Percentiles rank a stretch among this genome's conserved stretches.
Conservation (phyloP, 345 rosid genomes). For the Gossypioides kirkii region DNA sequence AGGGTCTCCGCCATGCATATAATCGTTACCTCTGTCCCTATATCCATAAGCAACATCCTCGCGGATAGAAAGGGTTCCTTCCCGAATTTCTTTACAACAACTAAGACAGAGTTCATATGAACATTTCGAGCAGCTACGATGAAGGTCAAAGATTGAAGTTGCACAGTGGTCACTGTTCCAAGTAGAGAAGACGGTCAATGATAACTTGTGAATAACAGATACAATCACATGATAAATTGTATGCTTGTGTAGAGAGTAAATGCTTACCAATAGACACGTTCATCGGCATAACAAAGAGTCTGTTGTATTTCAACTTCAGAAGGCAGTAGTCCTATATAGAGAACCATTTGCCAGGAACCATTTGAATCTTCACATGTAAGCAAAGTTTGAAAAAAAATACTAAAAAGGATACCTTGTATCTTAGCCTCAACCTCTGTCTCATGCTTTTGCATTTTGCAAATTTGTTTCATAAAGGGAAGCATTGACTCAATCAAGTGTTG, state of each 20-base stretch:
- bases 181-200: conserved; percentile 2
- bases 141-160: conserved; percentile 79
- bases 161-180: conserved; percentile 76
- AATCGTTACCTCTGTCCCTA: conserved; percentile 48
- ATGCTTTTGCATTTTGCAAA: conserved; percentile 43
- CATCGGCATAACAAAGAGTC: conserved; percentile 44
- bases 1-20: conserved; percentile 68
- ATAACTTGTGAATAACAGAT: conserved; percentile 9
- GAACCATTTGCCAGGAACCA: conserved; percentile 9
- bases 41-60: conserved; percentile 39
- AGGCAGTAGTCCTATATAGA: conserved; percentile 26
- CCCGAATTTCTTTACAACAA: conserved; percentile 77
- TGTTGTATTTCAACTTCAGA: conserved; percentile 31
- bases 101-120: conserved; percentile 69
- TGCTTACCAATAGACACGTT: conserved; percentile 76
- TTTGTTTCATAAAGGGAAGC: conserved; percentile 56
- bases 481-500: conserved; percentile 41
- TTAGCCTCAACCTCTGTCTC: conserved; percentile 59
- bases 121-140: conserved; percentile 74
- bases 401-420: conserved; percentile 37
- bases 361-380: not conserved
- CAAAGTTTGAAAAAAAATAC: not conserved
- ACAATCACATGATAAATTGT: conserved; percentile 1
- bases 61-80: conserved; percentile 33
- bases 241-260: not conserved